Base-by-base conservation (phyloP, 495 filamentous ascomycete species). In the Platismatia glauca region DNA sequence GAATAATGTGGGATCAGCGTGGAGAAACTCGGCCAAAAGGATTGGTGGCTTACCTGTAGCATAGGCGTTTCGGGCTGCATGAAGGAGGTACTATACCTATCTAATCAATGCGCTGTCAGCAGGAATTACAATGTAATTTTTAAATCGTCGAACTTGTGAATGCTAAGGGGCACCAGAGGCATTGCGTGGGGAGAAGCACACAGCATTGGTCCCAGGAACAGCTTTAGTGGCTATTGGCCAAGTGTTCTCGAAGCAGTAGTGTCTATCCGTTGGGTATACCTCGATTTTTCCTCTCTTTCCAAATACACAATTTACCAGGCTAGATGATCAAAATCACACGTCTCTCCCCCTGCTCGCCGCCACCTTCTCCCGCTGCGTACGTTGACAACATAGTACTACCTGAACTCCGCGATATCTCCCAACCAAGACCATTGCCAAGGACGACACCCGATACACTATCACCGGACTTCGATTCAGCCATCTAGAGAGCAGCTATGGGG, bases 401-500 rank as follows among this genome's bases (percentile, higher is more conserved):
- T 31, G 12, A 12, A 29, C 3, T 7, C 6, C 18, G 12, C 24
- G 4, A 18, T 31, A 5, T 24, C 24, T 52, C 12, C 18, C 18
- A 5, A 4, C 31, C 27, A 18, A 20, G 24, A 31, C 5, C 4
- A 31, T 7, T 52, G 24, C 48, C 31, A 31, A 31, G 2, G 15
- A 31, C 3, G 31, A 6, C 24, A 29, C 11, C 46, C 9, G n/a
- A 29, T 50, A 29, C 22, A 16, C 5, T 29, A 2, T 31, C 48
- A 29, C 13, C 7, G 7, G 24, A 16, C 48, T 31, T 20, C 13
- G 6, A 31, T 24, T 62, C 39, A 27, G 60, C 44, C 57, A 35
- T 58, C 62, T 29, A 71, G 65, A 22, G 55, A 37, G 66, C 72
- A 74, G 22, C 12, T 27, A 38, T 38, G 33, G 1, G 62, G 48